Conservation (phyloP, 805 yeast species). For the Cyberlindnera suaveolens region DNA sequence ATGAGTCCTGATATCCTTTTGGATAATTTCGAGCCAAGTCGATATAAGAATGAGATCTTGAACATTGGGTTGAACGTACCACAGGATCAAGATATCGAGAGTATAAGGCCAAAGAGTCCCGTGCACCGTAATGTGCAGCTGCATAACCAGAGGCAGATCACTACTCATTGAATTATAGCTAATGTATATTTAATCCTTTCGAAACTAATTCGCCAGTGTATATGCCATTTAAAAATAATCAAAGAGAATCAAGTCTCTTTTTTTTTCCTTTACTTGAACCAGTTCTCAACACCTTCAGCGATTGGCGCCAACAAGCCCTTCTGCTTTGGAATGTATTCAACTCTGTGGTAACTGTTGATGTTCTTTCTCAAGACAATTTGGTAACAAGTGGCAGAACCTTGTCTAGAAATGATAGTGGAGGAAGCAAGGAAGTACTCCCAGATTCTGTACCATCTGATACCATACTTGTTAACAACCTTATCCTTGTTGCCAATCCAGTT, state of each 20-base stretch:
- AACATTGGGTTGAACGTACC: slow-evolving; percentile 54
- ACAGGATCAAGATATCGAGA: slow-evolving; percentile 66
- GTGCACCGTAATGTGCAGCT: slow-evolving; percentile 16
- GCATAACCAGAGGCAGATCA: neutral
- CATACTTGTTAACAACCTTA: slow-evolving; percentile 70
- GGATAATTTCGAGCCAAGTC: slow-evolving; percentile 54
- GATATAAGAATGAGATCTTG: slow-evolving; percentile 39
- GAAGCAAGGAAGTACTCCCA: slow-evolving; percentile 88
- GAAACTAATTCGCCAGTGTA: neutral
- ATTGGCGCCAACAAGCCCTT: slow-evolving; percentile 62
- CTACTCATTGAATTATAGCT: neutral
- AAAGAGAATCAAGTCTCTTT: no score
- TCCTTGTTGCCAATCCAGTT: slow-evolving; percentile 88
- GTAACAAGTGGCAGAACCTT: slow-evolving; percentile 88
- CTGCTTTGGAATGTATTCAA: slow-evolving; percentile 75
- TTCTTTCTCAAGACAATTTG: slow-evolving; percentile 90
- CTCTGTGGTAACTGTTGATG: slow-evolving; percentile 75
- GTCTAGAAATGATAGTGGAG: slow-evolving; percentile 82
- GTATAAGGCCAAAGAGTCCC: slow-evolving; percentile 81
- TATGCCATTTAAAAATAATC: neutral
- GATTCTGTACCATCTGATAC: slow-evolving; percentile 84
- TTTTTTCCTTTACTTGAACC: slow-evolving; percentile 39
- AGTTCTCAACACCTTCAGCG: slow-evolving; percentile 41
- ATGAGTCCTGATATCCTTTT: slow-evolving; percentile 77
- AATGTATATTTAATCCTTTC: neutral